Evolutionary conservation across 208 protist genomes (phyloP).

Genomic region (Wallacemonas collosoma): DNA sequence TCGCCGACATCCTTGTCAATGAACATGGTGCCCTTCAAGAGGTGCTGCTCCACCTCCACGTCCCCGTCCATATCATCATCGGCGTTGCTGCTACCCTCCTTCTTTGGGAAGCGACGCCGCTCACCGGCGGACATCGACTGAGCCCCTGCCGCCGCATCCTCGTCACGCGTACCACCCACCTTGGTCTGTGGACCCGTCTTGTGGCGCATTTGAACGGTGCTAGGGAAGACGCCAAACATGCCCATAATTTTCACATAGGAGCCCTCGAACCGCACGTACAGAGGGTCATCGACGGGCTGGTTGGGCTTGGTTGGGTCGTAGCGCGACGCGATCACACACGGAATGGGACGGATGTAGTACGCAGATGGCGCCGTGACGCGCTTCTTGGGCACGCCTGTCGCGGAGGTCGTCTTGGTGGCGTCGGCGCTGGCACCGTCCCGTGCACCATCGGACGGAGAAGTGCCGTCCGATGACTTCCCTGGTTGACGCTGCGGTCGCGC

Average conservation of each 20-base stretch:
- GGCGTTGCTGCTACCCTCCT: constrained; percentile 43
- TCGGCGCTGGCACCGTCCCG: not conserved
- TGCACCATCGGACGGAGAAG: too few species aligned
- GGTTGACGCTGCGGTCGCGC: too few species aligned
- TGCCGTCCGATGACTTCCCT: too few species aligned
- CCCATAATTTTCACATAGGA: constrained; percentile 74
- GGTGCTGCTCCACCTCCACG: constrained; percentile 48
- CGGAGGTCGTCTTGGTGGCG: not conserved
- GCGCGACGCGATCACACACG: constrained; percentile 72
- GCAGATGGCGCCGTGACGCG: constrained; percentile 60
- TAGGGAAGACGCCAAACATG: constrained; percentile 78
- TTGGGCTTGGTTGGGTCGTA: constrained; percentile 45
- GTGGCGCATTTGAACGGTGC: constrained; percentile 40
- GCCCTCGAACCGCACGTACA: constrained; percentile 59
- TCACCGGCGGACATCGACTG: not conserved
- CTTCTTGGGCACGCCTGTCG: constrained; percentile 20
- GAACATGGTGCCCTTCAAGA: constrained; percentile 84
- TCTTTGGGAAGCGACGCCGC: constrained; percentile 22
- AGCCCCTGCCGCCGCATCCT: too few species aligned
- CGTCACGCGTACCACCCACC: not conserved
- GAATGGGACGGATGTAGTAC: constrained; percentile 71
- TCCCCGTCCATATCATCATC: constrained; percentile 36
- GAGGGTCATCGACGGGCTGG: constrained; percentile 37
- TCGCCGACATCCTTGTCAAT: constrained; percentile 84
- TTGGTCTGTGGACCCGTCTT: not conserved